Evolutionary conservation across 495 filamentous ascomycete species (phyloP).

Genomic region (Friedmanniomyces endolithicus): DNA sequence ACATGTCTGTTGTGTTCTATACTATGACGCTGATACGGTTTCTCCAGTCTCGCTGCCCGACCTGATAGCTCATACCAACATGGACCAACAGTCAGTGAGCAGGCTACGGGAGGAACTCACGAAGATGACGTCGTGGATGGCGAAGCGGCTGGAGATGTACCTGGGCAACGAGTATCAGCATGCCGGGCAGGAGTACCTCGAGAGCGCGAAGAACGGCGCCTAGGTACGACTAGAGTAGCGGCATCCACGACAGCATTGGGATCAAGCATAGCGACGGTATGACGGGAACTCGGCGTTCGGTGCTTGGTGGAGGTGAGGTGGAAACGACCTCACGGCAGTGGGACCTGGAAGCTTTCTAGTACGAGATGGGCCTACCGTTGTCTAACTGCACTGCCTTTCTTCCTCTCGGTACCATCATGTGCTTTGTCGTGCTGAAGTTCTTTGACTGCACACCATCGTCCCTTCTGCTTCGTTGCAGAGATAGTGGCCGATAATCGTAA

Average conservation of each 20-base stretch:
- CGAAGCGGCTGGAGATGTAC: constrained; percentile 54
- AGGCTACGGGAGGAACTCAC: constrained; percentile 76
- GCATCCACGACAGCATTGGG: neutral
- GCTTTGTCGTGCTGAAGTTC: no score
- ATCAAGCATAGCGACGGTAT: neutral
- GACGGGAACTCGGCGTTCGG: neutral
- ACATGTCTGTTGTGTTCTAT: neutral
- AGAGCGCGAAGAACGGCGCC: constrained; percentile 21
- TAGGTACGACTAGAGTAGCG: neutral
- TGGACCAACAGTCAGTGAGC: constrained; percentile 81
- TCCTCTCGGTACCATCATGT: no score
- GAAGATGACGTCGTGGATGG: constrained; percentile 70
- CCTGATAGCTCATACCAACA: constrained; percentile 90
- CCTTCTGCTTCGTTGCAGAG: no score
- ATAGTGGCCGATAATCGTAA: no score
- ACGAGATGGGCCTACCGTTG: no score
- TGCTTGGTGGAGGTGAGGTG: no score
- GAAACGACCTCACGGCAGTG: no score
- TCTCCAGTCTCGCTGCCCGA: constrained; percentile 73
- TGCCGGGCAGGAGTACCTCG: constrained; percentile 47
- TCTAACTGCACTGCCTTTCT: no score
- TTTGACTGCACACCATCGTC: no score
- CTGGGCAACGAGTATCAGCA: constrained; percentile 69
- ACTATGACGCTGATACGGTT: constrained; percentile 12
- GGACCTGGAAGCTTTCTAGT: no score